phyloP scores from a whole-genome alignment of 2,329 filamentous ascomycete genomes.

The Colletotrichum sp. region DNA sequence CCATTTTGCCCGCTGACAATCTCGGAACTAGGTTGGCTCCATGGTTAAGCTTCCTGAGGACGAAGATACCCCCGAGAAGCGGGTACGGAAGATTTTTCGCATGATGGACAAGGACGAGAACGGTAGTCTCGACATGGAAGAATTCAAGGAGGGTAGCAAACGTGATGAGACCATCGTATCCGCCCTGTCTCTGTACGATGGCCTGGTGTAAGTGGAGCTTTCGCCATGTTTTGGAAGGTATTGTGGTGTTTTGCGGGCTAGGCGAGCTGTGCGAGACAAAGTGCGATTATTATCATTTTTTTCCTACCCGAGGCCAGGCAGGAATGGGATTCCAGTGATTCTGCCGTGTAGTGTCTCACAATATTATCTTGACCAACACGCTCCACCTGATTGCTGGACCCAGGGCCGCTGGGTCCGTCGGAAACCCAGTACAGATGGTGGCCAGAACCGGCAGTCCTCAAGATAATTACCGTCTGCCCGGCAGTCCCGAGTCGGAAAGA shows the following conservation, averaged over 20 bases:
- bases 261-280: conserved; percentile 6
- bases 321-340: conserved; percentile 10
- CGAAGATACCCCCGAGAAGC: conserved; percentile 98
- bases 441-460: not conserved
- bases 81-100: conserved; percentile 95
- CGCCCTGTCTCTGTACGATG: conserved; percentile 93
- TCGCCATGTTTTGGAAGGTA: not conserved
- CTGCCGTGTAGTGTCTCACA: not conserved
- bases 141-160: conserved; percentile 99
- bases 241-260: not conserved
- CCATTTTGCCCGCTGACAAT: not conserved
- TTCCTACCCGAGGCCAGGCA: not conserved
- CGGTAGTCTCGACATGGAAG: conserved; percentile 92
- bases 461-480: not conserved
- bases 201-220: conserved; percentile 70
- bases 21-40: conserved; percentile 76
- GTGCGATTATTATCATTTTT: conserved; percentile 1
- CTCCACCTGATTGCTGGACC: not conserved
- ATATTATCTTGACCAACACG: not conserved
- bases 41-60: conserved; percentile 99
- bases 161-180: conserved; percentile 99
- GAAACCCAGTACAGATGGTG: not conserved
- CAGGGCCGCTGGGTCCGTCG: not conserved
- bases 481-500: not conserved
- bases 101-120: conserved; percentile 99